phyloP scores from a whole-genome alignment of 257 asterid species.

The Scutellaria baicalensis region DNA sequence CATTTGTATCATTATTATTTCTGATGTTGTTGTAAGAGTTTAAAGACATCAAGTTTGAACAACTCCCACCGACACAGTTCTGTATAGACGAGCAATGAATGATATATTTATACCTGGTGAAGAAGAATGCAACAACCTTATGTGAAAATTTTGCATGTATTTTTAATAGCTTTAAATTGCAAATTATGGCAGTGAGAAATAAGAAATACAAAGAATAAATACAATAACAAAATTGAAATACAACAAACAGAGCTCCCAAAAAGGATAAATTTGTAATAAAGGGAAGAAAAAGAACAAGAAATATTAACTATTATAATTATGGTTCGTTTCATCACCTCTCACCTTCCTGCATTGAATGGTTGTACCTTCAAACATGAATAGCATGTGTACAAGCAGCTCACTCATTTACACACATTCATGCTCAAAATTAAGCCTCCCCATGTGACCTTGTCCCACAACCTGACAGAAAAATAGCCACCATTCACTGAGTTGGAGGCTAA shows the following conservation, averaged over 20 bases:
- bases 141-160: background rate
- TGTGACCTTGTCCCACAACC: constrained; percentile 20
- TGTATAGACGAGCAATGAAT: too few relatives aligned
- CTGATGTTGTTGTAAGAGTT: background rate
- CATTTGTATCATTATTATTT: background rate
- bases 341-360: constrained; percentile 21
- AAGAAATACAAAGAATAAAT: constrained; percentile 36
- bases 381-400: constrained; percentile 11
- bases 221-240: constrained; percentile 21
- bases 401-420: constrained; percentile 5
- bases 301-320: constrained; percentile 5
- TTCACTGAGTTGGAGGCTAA: constrained; percentile 18
- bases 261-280: constrained; percentile 14
- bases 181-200: background rate
- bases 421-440: constrained; percentile 17
- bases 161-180: background rate
- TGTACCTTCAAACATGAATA: constrained; percentile 29
- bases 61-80: background rate
- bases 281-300: background rate
- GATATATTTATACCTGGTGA: too few relatives aligned
- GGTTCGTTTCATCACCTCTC: constrained; percentile 2
- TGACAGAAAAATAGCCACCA: constrained; percentile 22
- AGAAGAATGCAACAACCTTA: too few relatives aligned
- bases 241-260: constrained; percentile 4
- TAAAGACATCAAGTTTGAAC: background rate